Evolutionary conservation across 139 green algal species (phyloP).

Genomic region (Klebsormidium nitens): DNA sequence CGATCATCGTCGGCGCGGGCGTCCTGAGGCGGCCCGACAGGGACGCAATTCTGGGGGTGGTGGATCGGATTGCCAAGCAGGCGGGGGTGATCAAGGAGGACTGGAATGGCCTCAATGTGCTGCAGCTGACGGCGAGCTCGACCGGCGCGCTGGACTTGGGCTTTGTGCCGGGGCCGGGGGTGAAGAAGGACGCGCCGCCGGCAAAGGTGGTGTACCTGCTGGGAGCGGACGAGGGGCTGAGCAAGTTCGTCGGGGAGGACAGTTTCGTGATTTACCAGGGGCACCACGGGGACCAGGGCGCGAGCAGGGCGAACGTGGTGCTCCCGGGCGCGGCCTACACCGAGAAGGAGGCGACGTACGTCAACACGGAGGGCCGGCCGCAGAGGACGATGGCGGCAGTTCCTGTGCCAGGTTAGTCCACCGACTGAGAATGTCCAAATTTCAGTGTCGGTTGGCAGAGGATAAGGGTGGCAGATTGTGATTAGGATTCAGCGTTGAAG

Average conservation of each 20-base stretch:
- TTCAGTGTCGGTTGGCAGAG: not conserved
- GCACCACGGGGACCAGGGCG: constrained; percentile 90
- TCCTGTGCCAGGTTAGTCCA: not conserved
- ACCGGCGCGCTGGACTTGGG: constrained; percentile 93
- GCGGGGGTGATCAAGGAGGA: constrained; percentile 66
- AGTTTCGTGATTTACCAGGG: constrained; percentile 97
- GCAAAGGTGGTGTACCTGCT: constrained; percentile 92
- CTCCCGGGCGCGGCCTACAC: constrained; percentile 73
- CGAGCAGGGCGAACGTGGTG: constrained; percentile 81
- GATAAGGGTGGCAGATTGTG: not conserved
- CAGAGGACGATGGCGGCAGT: constrained; percentile 64
- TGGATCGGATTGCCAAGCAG: constrained; percentile 58
- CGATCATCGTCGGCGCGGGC: constrained; percentile 83
- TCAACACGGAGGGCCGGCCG: constrained; percentile 74
- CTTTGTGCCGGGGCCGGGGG: constrained; percentile 65
- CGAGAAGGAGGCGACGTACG: constrained; percentile 38
- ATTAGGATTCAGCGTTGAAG: not conserved
- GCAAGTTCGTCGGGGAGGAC: constrained; percentile 61
- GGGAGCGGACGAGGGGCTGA: constrained; percentile 75
- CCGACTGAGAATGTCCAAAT: not conserved
- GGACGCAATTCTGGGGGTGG: constrained; percentile 63
- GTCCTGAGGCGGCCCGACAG: constrained; percentile 73
- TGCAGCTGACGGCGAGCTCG: constrained; percentile 81
- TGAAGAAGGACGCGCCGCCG: constrained; percentile 21
- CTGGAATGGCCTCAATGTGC: constrained; percentile 96